Evolutionary conservation across 2,329 filamentous ascomycete genomes (phyloP).

Genomic region (Aureobasidium sp.): DNA sequence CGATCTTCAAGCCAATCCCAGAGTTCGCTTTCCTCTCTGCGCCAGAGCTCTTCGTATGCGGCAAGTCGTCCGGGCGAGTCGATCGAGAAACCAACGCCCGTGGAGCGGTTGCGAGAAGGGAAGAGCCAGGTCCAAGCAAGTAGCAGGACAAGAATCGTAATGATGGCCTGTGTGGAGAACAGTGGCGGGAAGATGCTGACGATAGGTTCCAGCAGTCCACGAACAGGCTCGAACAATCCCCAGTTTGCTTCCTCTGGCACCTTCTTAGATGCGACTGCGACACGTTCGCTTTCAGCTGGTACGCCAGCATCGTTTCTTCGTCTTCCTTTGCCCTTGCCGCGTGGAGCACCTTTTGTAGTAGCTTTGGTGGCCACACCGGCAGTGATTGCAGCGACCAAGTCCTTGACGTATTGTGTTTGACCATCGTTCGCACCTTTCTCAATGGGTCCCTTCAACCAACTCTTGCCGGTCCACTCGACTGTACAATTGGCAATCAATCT

Average conservation of each 20-base stretch:
- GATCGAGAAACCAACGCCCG: slow-evolving; percentile 29
- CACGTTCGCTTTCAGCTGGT: slow-evolving; percentile 26
- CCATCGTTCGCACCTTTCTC: slow-evolving; percentile 93
- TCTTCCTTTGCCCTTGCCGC: slow-evolving; percentile 39
- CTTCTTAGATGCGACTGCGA: slow-evolving; percentile 21
- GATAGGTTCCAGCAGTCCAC: slow-evolving; percentile 59
- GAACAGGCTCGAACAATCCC: slow-evolving; percentile 75
- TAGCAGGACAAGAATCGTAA: slow-evolving; percentile 63
- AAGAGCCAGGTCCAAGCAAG: slow-evolving; percentile 62
- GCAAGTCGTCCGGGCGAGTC: slow-evolving; percentile 57
- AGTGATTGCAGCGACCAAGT: slow-evolving; percentile 66
- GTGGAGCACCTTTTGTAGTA: slow-evolving; percentile 29
- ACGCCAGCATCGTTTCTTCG: slow-evolving; percentile 42
- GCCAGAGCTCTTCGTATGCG: slow-evolving; percentile 92
- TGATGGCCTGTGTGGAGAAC: slow-evolving; percentile 67
- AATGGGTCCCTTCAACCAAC: slow-evolving; percentile 92
- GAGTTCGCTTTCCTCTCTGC: slow-evolving; percentile 73
- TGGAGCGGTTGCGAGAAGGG: slow-evolving; percentile 24
- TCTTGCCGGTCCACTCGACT: slow-evolving; percentile 95
- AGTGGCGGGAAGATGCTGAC: slow-evolving; percentile 61
- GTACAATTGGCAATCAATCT: slow-evolving; percentile 79
- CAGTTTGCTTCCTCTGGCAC: slow-evolving; percentile 45
- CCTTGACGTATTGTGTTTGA: slow-evolving; percentile 72
- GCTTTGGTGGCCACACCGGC: slow-evolving; percentile 60
- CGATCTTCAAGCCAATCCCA: slow-evolving; percentile 93